Conservation (phyloP, 495 filamentous ascomycete genomes). For the Lophium mytilinum region DNA sequence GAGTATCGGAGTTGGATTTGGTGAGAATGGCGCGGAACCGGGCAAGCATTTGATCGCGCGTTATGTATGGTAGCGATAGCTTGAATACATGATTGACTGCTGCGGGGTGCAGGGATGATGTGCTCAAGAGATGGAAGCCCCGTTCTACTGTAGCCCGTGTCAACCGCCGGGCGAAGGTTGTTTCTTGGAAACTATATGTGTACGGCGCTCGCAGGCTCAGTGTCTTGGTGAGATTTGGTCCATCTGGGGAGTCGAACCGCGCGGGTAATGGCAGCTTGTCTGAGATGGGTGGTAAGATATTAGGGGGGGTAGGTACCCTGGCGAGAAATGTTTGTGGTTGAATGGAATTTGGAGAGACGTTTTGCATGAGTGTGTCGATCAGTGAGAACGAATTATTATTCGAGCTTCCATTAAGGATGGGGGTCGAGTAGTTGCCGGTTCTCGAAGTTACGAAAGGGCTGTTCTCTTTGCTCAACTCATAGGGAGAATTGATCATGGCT, state of each 20-base stretch:
- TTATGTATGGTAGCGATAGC: conserved; percentile 53
- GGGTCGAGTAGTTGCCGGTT: neutral
- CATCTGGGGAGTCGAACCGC: conserved; percentile 7
- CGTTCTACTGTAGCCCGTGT: conserved; percentile 59
- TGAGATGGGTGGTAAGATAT: conserved; percentile 5
- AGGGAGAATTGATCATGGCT: conserved; percentile 2
- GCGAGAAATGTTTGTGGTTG: neutral
- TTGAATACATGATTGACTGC: conserved; percentile 53
- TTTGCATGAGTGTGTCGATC: conserved; percentile 3
- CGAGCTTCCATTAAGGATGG: neutral
- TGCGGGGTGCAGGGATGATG: conserved; percentile 43
- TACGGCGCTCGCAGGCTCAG: conserved; percentile 23
- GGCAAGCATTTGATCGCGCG: conserved; percentile 40
- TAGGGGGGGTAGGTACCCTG: conserved; percentile 7
- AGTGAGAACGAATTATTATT: conserved; percentile 17
- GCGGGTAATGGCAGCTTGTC: neutral
- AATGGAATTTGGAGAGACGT: neutral
- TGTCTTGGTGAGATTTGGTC: conserved; percentile 6
- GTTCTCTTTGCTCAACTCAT: neutral
- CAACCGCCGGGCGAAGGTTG: conserved; percentile 60
- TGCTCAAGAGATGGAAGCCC: conserved; percentile 51
- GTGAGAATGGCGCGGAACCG: conserved; percentile 39
- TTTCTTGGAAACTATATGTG: conserved; percentile 53
- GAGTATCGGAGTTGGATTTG: conserved; percentile 37
- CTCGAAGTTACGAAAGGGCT: neutral